Base-by-base conservation (phyloP, 2,329 filamentous ascomycete species). In the Aspergillus chevalieri region DNA sequence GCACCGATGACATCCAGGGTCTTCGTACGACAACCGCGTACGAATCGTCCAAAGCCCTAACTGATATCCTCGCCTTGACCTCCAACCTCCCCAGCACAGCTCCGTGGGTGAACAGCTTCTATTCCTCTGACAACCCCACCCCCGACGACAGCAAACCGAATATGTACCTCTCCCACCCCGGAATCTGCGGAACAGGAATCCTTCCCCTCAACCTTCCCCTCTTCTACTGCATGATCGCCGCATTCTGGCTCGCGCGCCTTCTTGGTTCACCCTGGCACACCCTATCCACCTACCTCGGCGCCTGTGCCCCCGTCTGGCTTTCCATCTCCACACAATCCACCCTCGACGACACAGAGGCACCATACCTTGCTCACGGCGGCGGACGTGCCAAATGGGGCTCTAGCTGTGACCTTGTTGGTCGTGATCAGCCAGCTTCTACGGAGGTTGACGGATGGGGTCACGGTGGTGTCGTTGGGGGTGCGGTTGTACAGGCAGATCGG, bases 261-360 rank as follows among this genome's bases (percentile, higher is more conserved):
- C 65, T 90, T 22, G 93, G 93, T 44, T 94, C 88, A 2, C 87
- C 87, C 9, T 98, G 93, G 93, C 92, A 97, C 67, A 78, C 81
- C 0, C 77, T 88, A 44, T 79, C 78, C n/a, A 78, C 84, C 0
- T 95, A 95, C 72, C 78, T 80, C 17, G 91, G 86, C 39, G 89
- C 91, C 6, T 79, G 79, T 44, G 82, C 89, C 0, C 80, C 88
- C 4, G 84, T 86, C 21, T 96, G 88, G 86, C 72, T 95, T 6
- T 82, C 86, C 0, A 79, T 97, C 10, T 79, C 85, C 17, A 73
- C 82, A 6, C 79, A 85, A 46, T 57, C 64, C 4, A 61, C 60
- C 5, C 58, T 75, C 12, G 65, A 71, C 41, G 61, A 55, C 22
- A 67, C 68, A 7, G 69, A 72, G 24, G 57, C 57, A 3, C 61